Conservation (phyloP, 495 filamentous ascomycete genomes). For the Aspergillus biplanus region DNA sequence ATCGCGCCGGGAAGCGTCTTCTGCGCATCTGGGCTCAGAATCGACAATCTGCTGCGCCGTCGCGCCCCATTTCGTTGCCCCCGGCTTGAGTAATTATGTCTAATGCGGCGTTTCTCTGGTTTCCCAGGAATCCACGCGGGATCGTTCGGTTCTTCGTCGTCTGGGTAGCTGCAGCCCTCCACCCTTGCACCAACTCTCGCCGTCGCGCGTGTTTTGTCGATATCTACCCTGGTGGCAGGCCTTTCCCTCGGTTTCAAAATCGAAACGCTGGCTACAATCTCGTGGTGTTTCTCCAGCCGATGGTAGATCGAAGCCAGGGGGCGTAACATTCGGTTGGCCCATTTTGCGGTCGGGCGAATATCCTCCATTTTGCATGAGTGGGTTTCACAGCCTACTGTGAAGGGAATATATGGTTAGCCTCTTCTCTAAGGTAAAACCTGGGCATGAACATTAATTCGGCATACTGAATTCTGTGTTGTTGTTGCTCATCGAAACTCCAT, state of each 20-base stretch:
- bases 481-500: constrained; percentile 23
- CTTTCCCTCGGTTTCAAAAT: constrained; percentile 30
- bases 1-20: constrained; percentile 50
- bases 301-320: constrained; percentile 50
- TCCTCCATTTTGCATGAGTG: constrained; percentile 43
- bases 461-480: neutral
- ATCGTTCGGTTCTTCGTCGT: constrained; percentile 42
- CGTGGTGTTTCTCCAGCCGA: constrained; percentile 49
- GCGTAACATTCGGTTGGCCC: constrained; percentile 54
- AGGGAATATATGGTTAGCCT: neutral
- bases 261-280: constrained; percentile 40
- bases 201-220: constrained; percentile 7
- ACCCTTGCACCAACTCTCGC: constrained; percentile 2
- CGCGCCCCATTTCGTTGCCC: constrained; percentile 29
- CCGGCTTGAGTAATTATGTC: constrained; percentile 44
- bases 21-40: constrained; percentile 44
- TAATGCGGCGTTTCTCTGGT: constrained; percentile 37
- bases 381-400: neutral
- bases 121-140: constrained; percentile 51
- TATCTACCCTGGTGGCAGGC: constrained; percentile 8
- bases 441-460: neutral
- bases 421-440: neutral
- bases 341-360: constrained; percentile 47
- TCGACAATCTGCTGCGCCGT: constrained; percentile 36
- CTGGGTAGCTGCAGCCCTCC: constrained; percentile 33